phyloP scores from a whole-genome alignment of 257 asterid species.

The Nyctanthes arbortristis region DNA sequence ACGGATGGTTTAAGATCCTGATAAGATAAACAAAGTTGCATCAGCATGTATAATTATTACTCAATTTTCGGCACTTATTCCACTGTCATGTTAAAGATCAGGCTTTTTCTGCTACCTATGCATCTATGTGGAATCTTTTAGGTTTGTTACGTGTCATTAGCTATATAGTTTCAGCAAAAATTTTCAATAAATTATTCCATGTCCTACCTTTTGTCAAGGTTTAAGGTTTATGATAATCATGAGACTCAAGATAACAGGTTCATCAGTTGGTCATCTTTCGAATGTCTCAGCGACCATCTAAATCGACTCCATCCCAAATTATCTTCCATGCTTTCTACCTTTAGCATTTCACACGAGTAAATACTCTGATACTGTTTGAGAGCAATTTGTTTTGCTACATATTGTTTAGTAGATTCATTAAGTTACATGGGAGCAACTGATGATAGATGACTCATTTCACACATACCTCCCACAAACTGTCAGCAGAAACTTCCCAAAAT shows the following conservation, averaged over 20 bases:
- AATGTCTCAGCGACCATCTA: neutral
- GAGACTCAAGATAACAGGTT: neutral
- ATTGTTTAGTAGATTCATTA: neutral
- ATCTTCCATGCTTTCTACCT: neutral
- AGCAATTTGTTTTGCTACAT: slow-evolving; percentile 8
- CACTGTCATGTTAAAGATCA: neutral
- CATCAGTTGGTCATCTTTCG: neutral
- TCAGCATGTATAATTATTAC: slow-evolving; percentile 1
- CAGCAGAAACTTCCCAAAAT: slow-evolving; percentile 54
- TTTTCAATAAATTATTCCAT: neutral
- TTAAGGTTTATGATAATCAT: neutral
- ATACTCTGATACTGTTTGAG: neutral
- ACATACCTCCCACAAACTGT: slow-evolving; percentile 91
- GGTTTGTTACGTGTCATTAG: neutral
- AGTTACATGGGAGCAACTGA: slow-evolving; percentile 1
- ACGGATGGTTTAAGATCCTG: slow-evolving; percentile 82
- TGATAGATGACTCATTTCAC: slow-evolving; percentile 18
- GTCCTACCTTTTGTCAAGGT: neutral
- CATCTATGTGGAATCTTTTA: neutral
- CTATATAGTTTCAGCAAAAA: neutral
- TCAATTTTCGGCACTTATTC: slow-evolving; percentile 5
- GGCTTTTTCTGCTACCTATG: neutral
- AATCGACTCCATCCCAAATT: neutral
- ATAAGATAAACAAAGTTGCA: slow-evolving; percentile 20
- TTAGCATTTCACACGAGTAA: neutral